phyloP scores from a whole-genome alignment of 805 yeast genomes.

The Candida ulmi region DNA sequence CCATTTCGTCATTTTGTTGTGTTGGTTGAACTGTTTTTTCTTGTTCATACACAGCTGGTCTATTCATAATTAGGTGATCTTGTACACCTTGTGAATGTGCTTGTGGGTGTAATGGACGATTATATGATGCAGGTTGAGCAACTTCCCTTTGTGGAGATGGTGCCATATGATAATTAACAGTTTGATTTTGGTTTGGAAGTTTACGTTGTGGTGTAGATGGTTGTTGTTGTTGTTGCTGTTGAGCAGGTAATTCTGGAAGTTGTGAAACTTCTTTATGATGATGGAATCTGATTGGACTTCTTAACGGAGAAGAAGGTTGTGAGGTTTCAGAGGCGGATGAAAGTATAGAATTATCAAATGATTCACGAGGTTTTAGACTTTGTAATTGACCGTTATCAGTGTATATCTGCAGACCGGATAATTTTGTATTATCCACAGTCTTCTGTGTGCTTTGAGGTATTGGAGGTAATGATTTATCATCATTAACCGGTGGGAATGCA shows the following conservation, averaged over 20 bases:
- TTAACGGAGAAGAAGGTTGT: neutral
- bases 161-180: no score
- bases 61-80: no score
- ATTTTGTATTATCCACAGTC: neutral
- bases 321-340: neutral
- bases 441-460: neutral
- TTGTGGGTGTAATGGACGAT: no score
- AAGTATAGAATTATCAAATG: conserved; percentile 1
- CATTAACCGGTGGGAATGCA: conserved; percentile 19
- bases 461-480: conserved; percentile 4
- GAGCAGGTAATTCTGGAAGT: neutral
- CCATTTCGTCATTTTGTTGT: no score
- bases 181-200: no score
- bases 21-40: no score
- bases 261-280: neutral
- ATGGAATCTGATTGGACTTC: conserved; percentile 2
- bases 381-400: conserved; percentile 5
- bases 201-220: no score
- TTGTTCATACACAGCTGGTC: no score
- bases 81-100: no score
- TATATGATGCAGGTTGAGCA: neutral
- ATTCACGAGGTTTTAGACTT: neutral
- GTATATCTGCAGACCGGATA: conserved; percentile 8
- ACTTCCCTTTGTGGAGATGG: neutral
- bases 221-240: no score